phyloP scores from a whole-genome alignment of 352 stramenopile genomes.

The Pythium biforme region DNA sequence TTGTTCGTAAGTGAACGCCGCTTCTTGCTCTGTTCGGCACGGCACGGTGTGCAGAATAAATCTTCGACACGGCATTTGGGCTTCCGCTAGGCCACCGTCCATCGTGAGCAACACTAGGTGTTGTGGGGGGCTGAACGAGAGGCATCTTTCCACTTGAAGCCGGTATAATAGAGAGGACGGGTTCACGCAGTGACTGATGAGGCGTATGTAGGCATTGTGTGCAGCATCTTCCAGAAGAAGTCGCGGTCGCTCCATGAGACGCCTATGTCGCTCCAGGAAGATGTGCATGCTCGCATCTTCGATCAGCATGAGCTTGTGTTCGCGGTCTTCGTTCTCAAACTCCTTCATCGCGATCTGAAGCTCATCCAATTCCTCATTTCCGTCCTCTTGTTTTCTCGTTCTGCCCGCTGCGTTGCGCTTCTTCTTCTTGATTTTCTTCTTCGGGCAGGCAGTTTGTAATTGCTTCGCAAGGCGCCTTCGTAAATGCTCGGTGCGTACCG shows the following conservation, averaged over 20 bases:
- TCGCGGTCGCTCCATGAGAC: conserved; percentile 39
- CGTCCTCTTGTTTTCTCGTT: not conserved
- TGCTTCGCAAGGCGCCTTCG: conserved; percentile 9
- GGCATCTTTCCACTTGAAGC: conserved; percentile 48
- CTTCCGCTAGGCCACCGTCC: conserved; percentile 14
- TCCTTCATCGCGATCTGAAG: conserved; percentile 30
- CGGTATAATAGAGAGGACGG: conserved; percentile 43
- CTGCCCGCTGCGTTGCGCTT: conserved; percentile 4
- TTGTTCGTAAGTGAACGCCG: conserved; percentile 34
- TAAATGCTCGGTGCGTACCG: not conserved
- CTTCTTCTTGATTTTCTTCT: conserved; percentile 22
- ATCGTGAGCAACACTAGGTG: conserved; percentile 38
- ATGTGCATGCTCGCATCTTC: conserved; percentile 54
- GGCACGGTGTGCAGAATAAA: conserved; percentile 47
- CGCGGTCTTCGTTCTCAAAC: conserved; percentile 47
- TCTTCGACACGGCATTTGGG: not conserved
- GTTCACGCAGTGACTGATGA: conserved; percentile 55
- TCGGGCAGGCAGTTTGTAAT: conserved; percentile 21
- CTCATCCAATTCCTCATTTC: conserved; percentile 17
- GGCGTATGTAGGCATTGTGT: conserved; percentile 44
- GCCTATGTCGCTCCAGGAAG: conserved; percentile 43
- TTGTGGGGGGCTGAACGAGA: conserved; percentile 38
- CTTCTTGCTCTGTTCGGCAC: conserved; percentile 45
- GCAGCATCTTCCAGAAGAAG: conserved; percentile 50
- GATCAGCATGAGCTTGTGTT: conserved; percentile 38